Base-by-base conservation (phyloP, 805 yeast species). In the Candida tallmaniae region DNA sequence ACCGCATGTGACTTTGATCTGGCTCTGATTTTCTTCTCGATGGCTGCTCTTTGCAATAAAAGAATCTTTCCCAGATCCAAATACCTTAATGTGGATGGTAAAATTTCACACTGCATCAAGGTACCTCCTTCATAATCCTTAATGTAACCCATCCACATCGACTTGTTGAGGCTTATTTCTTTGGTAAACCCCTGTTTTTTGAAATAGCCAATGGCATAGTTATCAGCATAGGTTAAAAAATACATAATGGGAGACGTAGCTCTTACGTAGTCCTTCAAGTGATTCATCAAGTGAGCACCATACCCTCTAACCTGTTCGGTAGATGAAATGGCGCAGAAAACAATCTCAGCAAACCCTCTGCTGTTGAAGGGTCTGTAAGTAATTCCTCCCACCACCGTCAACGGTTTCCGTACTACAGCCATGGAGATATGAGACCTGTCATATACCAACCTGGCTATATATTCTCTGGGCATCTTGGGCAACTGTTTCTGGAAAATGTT, bases 91-190 rank as follows among this genome's bases (percentile, higher is more conserved):
- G 87, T 79, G 32, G 77, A 69, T 1, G 97, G 97, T 34, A 93
- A 66, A 94, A 90, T 89, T 1, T 90, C 64, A 55, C 98, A 93
- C 63, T 93, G 97, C 97, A 93, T 90, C 41, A 93, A 65, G 1
- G 98, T 93, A 48, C 97, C 98, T 17, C 99, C 99, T 62, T 93
- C 99, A 60, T 93, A 93, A 65, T 93, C 98, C 59, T 93, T 93
- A 53, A 93, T 93, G 59, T 93, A 93, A 3, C 99, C 99, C 93
- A 87, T 86, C 99, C 99, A 93, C 22, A 80, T 72, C 32, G 77
- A 75, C 44, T 80, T 83, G 23, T 90, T 93, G 37, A 93, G 70
- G 6, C 96, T 74, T 24, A 93, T 84, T 41, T 90, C 97, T 56
- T 93, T 93, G 12, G 97, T 89, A 60, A 93, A 93, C 1, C 99